These are phyloP conservation scores for Teratosphaeria gauchensis DNA, from an alignment of 2,329 filamentous ascomycete species.

Conservation along the genomic window DNA sequence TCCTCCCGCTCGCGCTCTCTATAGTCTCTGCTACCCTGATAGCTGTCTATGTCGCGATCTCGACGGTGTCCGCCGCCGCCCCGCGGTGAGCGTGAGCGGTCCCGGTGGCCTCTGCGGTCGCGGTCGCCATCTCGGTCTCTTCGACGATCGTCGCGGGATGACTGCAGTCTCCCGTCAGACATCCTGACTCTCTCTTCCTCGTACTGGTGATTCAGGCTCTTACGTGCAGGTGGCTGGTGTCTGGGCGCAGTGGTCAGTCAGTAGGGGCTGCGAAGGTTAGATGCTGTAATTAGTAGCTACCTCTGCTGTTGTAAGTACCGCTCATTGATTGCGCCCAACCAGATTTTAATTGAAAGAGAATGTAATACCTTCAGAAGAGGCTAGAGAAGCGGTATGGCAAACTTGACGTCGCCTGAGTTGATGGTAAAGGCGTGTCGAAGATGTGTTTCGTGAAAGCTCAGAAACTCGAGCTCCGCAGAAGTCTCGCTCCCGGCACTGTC, in stretches of 20 bases:
- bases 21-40: slow-evolving; percentile 87
- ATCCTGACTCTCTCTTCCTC: slow-evolving; percentile 17
- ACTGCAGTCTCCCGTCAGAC: slow-evolving; percentile 32
- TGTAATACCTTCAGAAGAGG: neutral
- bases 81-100: slow-evolving; percentile 75
- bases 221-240: slow-evolving; percentile 12
- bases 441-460: neutral
- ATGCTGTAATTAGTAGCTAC: neutral
- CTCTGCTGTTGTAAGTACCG: neutral
- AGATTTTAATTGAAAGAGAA: neutral
- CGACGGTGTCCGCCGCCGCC: slow-evolving; percentile 61
- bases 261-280: slow-evolving; percentile 1
- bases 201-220: slow-evolving; percentile 16
- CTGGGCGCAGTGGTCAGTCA: neutral
- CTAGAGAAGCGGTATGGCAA: neutral
- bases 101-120: slow-evolving; percentile 48
- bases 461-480: neutral
- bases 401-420: neutral
- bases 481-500: neutral
- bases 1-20: slow-evolving; percentile 90
- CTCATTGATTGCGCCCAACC: neutral
- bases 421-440: neutral
- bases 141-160: slow-evolving; percentile 39
- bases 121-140: slow-evolving; percentile 37
- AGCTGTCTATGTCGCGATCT: slow-evolving; percentile 73